Evolutionary conservation across 768 basidiomycete species (phyloP), one percentile per base, ranked within the genome.

Genomic region (Lactarius indigo): DNA sequence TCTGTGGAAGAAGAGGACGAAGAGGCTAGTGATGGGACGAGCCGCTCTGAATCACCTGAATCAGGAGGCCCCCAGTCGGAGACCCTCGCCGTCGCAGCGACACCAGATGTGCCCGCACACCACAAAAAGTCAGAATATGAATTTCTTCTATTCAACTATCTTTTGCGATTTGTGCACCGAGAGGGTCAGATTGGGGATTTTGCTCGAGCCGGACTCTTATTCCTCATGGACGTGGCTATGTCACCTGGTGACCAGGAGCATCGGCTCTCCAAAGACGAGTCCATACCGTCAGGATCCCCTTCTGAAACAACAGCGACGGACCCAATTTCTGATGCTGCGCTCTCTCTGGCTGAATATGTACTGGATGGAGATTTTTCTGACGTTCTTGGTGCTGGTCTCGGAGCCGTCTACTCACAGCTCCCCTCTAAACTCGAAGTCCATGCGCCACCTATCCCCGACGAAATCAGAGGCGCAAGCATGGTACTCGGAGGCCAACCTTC

Each of bases 341-440:
- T 96, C 52, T 91, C 92, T 9, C 80, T 98, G 44, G 93, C 93
- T 23, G 94, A 96, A 74, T 97, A 94, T 74, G 92, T 98, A 60
- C 83, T 97, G 20, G 93, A 96, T 73, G 93, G 95, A n/a, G 96
- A 98, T 76, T 96, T 97, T 75, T 93, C 94, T n/a, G 95, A 98
- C 69, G 96, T 98, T 13, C 85, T 98, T 56, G 94, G 89, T 20
- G 96, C 96, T 3, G 94, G 95, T 18, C 76, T 98, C 13, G 90
- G 94, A 4, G 96, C 96, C 0, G 91, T 96, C 1, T 98, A 96
- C 74, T 97, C 94, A 2, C 78, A 94, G 2, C 80, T 98, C 13
- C 96, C 96, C 0, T 86, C 87, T 23, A 97, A 97, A 77, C 82
- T 98, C 50, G 87, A 85, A 60, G 85, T 97, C 66, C 82, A 80